Percentiles rank a stretch among this genome's conserved stretches.
phyloP scores from a whole-genome alignment of 495 filamentous ascomycete species.

The Aspergillus bertholletiae region DNA sequence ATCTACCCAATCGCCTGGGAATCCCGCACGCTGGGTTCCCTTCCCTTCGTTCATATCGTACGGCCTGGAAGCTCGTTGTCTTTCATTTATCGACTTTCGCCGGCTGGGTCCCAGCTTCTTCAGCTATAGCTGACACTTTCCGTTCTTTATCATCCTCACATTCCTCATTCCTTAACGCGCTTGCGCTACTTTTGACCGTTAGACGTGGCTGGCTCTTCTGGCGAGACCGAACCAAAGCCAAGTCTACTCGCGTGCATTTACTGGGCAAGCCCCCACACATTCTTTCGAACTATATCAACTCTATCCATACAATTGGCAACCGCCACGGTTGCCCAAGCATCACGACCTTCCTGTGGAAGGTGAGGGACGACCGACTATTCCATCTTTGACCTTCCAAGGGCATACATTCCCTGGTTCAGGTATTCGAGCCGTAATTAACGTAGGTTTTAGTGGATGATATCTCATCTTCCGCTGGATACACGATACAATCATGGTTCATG shows the following conservation, averaged over 20 bases:
- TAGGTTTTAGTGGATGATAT: neutral
- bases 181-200: slow-evolving; percentile 10
- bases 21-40: neutral
- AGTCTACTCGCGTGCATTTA: neutral
- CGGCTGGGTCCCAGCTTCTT: slow-evolving; percentile 9
- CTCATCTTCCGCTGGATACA: too few species aligned
- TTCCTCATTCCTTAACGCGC: slow-evolving; percentile 22
- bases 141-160: slow-evolving; percentile 15
- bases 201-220: slow-evolving; percentile 6
- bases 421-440: neutral
- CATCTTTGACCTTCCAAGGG: too few species aligned
- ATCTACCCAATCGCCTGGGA: neutral
- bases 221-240: neutral
- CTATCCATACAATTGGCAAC: neutral
- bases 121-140: slow-evolving; percentile 12
- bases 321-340: neutral
- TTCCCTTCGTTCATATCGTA: slow-evolving; percentile 6
- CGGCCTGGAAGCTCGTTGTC: slow-evolving; percentile 34
- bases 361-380: too few species aligned
- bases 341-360: neutral
- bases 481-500: slow-evolving; percentile 21
- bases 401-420: neutral
- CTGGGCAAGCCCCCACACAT: neutral
- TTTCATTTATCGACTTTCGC: slow-evolving; percentile 29
- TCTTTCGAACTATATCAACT: neutral